phyloP scores from a whole-genome alignment of 495 filamentous ascomycete genomes.

The Neurospora sp. region DNA sequence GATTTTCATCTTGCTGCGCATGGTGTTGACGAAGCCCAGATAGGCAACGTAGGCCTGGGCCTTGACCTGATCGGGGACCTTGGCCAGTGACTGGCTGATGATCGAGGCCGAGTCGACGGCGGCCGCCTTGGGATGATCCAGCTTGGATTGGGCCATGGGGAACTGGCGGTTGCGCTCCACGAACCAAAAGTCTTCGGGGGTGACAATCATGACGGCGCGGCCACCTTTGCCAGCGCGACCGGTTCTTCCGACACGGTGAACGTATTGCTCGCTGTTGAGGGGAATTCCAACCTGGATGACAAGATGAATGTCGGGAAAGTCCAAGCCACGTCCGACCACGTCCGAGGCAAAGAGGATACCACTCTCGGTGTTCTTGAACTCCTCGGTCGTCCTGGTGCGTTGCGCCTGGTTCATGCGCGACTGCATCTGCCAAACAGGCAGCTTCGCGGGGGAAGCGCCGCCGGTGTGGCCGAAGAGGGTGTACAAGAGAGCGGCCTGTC shows the following conservation, averaged over 20 bases:
- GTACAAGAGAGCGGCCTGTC: constrained; percentile 90
- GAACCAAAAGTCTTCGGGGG: constrained; percentile 69
- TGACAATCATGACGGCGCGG: constrained; percentile 75
- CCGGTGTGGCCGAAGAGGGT: constrained; percentile 54
- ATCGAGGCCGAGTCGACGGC: constrained; percentile 9
- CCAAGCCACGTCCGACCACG: constrained; percentile 80
- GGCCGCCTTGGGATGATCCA: constrained; percentile 14
- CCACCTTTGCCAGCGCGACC: constrained; percentile 73
- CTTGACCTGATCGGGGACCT: constrained; percentile 15
- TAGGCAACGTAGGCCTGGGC: constrained; percentile 17
- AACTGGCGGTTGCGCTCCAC: constrained; percentile 16
- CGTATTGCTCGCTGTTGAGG: constrained; percentile 63
- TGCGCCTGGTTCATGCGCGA: constrained; percentile 56
- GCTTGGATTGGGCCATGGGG: constrained; percentile 15
- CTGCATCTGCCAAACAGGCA: constrained; percentile 71
- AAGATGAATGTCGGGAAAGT: constrained; percentile 63
- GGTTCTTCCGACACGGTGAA: constrained; percentile 88
- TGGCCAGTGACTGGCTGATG: constrained; percentile 16
- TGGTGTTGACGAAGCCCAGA: constrained; percentile 18
- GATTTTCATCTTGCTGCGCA: constrained; percentile 9
- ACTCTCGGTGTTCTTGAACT: constrained; percentile 74
- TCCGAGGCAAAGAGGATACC: constrained; percentile 84
- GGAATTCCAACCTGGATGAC: constrained; percentile 91
- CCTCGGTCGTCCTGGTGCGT: constrained; percentile 64
- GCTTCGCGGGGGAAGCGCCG: constrained; percentile 75